Percentiles rank a stretch among this genome's conserved stretches.
Evolutionary conservation across 2,329 filamentous ascomycete species (phyloP).

Genomic region (Davidsoniella virescens): DNA sequence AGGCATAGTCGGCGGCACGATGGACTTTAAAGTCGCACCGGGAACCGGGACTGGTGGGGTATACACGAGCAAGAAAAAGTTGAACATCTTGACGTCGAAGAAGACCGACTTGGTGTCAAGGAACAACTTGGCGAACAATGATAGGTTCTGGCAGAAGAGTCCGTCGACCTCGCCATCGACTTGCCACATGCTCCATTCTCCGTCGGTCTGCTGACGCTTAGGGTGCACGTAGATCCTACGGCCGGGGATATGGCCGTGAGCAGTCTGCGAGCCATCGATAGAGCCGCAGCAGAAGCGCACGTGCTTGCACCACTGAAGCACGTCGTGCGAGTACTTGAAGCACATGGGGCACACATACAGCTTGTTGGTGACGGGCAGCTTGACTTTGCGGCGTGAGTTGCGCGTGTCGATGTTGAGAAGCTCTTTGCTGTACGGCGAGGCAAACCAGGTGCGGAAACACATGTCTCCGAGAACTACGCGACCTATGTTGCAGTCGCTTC

Average conservation of each 20-base stretch:
- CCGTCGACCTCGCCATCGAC: slow-evolving; percentile 79
- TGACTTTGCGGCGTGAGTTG: slow-evolving; percentile 18
- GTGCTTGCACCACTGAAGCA: slow-evolving; percentile 42
- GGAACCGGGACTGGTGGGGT: slow-evolving; percentile 31
- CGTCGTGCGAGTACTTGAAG: slow-evolving; percentile 71
- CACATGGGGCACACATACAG: slow-evolving; percentile 84
- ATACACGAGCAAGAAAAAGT: slow-evolving; percentile 84
- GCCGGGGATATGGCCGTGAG: slow-evolving; percentile 40
- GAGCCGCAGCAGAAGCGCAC: slow-evolving; percentile 32
- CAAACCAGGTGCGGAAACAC: slow-evolving; percentile 81
- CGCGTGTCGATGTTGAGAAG: slow-evolving; percentile 23
- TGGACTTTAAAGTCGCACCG: background rate
- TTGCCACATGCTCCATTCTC: slow-evolving; percentile 76
- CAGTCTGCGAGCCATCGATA: slow-evolving; percentile 19
- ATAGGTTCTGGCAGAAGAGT: slow-evolving; percentile 89
- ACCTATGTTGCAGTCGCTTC: slow-evolving; percentile 59
- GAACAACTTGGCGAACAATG: slow-evolving; percentile 91
- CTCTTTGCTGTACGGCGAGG: slow-evolving; percentile 73
- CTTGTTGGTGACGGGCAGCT: slow-evolving; percentile 37
- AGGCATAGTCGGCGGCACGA: slow-evolving; percentile 15
- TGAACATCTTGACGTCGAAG: slow-evolving; percentile 86
- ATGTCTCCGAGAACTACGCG: slow-evolving; percentile 75
- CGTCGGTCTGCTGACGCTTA: slow-evolving; percentile 37
- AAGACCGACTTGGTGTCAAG: slow-evolving; percentile 97
- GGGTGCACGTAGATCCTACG: slow-evolving; percentile 56